Evolutionary conservation across 768 basidiomycete species (phyloP).

Genomic region (Amanita thiersii): DNA sequence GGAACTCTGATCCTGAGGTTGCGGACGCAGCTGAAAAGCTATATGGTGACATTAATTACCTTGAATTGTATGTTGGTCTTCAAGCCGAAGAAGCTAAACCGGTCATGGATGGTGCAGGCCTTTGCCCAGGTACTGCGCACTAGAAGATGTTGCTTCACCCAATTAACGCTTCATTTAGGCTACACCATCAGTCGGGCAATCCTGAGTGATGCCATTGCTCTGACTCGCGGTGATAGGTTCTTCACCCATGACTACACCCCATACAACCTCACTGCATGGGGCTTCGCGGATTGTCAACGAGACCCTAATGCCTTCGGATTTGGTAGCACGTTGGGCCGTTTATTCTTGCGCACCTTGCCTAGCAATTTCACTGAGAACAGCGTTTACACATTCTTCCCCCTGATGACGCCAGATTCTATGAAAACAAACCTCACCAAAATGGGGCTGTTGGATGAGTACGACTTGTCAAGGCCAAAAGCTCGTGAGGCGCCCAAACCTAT

Average conservation of each 20-base stretch:
- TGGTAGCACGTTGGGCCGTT: slow-evolving; percentile 66
- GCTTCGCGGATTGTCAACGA: slow-evolving; percentile 76
- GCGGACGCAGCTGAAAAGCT: slow-evolving; percentile 68
- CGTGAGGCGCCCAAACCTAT: slow-evolving; percentile 22
- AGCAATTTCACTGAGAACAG: slow-evolving; percentile 61
- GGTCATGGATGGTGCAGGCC: slow-evolving; percentile 68
- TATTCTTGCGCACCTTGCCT: slow-evolving; percentile 70
- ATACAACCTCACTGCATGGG: slow-evolving; percentile 76
- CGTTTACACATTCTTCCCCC: slow-evolving; percentile 81
- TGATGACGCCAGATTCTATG: slow-evolving; percentile 75
- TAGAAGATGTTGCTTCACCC: not conserved
- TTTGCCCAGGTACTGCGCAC: slow-evolving; percentile 58
- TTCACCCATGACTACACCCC: slow-evolving; percentile 80
- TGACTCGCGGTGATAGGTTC: slow-evolving; percentile 79
- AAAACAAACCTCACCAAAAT: slow-evolving; percentile 47
- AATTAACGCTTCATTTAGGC: slow-evolving; percentile 24
- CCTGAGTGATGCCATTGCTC: slow-evolving; percentile 77
- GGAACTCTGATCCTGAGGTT: slow-evolving; percentile 70
- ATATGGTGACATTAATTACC: slow-evolving; percentile 66
- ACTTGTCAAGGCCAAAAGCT: slow-evolving; percentile 39
- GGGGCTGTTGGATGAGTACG: slow-evolving; percentile 45
- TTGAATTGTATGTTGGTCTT: slow-evolving; percentile 77
- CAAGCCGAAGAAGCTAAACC: slow-evolving; percentile 76
- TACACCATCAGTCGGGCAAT: slow-evolving; percentile 85
- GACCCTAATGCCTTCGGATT: slow-evolving; percentile 65